Conservation (phyloP, 345 rosid genomes). For the Gossypium ekmanianum region DNA sequence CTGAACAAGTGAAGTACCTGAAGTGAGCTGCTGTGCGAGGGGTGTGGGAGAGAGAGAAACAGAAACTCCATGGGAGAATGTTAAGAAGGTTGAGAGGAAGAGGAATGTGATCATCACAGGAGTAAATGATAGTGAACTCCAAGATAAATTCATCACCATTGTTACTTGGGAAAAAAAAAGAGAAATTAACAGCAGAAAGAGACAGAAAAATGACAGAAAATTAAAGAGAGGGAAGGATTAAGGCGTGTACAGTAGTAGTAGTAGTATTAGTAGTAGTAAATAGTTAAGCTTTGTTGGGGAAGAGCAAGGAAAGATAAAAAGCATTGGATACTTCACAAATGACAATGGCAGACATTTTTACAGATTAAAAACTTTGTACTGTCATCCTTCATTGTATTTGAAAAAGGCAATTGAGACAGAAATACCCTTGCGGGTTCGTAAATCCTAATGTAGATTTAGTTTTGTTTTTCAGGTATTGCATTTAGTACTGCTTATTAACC, state of each 20-base stretch:
- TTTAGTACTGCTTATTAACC: no score
- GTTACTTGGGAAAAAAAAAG: background rate
- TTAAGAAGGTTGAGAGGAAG: constrained; percentile 18
- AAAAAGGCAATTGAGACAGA: background rate
- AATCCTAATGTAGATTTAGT: background rate
- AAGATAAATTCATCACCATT: constrained; percentile 16
- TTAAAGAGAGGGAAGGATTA: background rate
- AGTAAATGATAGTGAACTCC: constrained; percentile 22
- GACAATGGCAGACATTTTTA: constrained; percentile 8
- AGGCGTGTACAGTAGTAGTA: background rate
- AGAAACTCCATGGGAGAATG: constrained; percentile 44
- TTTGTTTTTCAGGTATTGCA: no score
- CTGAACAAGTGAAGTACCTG: constrained; percentile 36
- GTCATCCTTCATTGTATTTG: background rate
- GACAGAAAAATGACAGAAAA: constrained; percentile 4
- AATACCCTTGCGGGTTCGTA: constrained; percentile 15
- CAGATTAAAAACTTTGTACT: background rate
- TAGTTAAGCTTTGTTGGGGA: background rate
- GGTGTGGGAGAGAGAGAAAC: constrained; percentile 33
- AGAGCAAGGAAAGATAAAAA: constrained; percentile 1
- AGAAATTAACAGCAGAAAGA: constrained; percentile 17
- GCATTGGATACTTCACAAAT: constrained; percentile 12
- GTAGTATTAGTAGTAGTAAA: background rate
- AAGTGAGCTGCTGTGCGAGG: constrained; percentile 40
- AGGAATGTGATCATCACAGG: constrained; percentile 27